A percentile compares a stretch with the other conserved stretches of the same genome.
These are phyloP conservation scores for Termitomyces sp. DNA, from an alignment of 768 basidiomycete species.

Conservation along the genomic window DNA sequence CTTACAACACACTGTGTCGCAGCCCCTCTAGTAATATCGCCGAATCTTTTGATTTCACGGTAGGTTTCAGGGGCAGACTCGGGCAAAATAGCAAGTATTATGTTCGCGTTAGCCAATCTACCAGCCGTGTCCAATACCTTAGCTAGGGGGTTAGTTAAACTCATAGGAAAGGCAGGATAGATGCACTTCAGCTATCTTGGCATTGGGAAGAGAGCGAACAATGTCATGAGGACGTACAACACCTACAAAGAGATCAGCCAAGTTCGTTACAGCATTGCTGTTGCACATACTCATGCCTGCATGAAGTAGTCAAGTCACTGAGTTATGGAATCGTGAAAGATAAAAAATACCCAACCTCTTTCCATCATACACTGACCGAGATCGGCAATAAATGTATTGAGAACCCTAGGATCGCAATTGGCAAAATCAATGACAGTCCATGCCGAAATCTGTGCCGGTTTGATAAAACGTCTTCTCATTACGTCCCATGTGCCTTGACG, in stretches of 20 bases:
- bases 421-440: conserved; percentile 24
- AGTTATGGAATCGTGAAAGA: not conserved
- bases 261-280: not conserved
- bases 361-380: conserved; percentile 17
- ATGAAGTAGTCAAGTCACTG: not conserved
- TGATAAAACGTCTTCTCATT: conserved; percentile 19
- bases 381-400: conserved; percentile 17
- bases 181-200: not conserved
- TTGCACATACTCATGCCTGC: conserved; percentile 15
- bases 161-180: not conserved
- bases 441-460: conserved; percentile 10
- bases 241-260: not conserved
- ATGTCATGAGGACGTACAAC: conserved; percentile 6
- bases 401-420: conserved; percentile 4
- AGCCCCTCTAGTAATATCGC: conserved; percentile 44
- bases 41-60: conserved; percentile 23
- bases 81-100: conserved; percentile 25
- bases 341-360: conserved; percentile 15
- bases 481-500: conserved; percentile 26
- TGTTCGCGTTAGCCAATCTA: conserved; percentile 4
- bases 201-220: not conserved
- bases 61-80: conserved; percentile 24
- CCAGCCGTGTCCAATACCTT: conserved; percentile 10
- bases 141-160: not conserved
- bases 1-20: conserved; percentile 62